Evolutionary conservation across 805 yeast species (phyloP).

Genomic region (Nakazawaea ishiwadae): DNA sequence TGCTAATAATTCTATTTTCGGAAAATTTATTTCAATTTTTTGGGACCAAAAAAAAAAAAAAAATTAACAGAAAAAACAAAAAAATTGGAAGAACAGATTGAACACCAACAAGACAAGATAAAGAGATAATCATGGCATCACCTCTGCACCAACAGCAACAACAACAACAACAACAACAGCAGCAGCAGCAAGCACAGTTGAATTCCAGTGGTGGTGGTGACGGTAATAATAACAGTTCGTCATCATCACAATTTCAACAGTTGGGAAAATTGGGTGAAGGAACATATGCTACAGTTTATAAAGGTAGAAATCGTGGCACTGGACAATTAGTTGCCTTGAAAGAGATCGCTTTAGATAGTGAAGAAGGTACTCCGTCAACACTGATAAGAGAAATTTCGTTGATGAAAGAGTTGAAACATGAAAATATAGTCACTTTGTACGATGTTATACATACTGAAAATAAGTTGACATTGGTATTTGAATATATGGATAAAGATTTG

Average conservation of each 20-base stretch:
- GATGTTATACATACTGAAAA: slow-evolving; percentile 97
- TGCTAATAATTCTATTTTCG: no score
- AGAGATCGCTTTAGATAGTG: slow-evolving; percentile 91
- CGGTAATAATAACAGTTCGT: slow-evolving; percentile 1
- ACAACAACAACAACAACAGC: not conserved
- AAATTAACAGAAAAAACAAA: no score
- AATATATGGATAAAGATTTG: slow-evolving; percentile 87
- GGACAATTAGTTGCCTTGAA: slow-evolving; percentile 92
- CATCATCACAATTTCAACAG: slow-evolving; percentile 15
- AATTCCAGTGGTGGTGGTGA: no score
- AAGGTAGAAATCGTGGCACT: slow-evolving; percentile 80
- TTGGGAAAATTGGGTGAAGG: slow-evolving; percentile 91
- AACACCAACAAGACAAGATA: no score
- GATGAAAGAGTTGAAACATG: slow-evolving; percentile 92
- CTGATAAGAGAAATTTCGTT: slow-evolving; percentile 95
- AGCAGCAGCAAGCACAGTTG: not conserved
- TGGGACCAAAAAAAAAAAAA: no score
- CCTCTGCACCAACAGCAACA: not conserved
- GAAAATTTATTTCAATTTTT: no score
- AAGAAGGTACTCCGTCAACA: slow-evolving; percentile 98
- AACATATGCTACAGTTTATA: slow-evolving; percentile 98
- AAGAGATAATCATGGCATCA: no score
- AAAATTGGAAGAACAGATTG: no score
- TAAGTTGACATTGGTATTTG: slow-evolving; percentile 90
- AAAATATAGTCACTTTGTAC: slow-evolving; percentile 84